Evolutionary conservation across 495 filamentous ascomycete genomes (phyloP), one percentile per base, ranked within the genome.

Genomic region (Lentithecium fluviatile): DNA sequence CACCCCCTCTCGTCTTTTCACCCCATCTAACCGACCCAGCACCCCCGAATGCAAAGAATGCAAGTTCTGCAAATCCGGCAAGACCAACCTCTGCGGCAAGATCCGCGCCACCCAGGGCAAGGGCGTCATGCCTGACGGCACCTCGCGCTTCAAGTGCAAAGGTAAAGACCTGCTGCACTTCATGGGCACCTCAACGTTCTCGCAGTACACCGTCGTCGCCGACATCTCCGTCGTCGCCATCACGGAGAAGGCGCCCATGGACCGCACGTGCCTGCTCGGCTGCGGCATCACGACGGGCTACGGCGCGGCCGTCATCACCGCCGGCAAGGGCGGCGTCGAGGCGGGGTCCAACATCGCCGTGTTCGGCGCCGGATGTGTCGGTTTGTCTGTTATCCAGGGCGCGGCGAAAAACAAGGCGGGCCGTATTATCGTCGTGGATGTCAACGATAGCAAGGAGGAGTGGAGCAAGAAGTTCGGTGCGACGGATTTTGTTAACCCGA

Each of bases 51-150:
- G 94, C 80, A 76, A 80, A 50, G 91, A 97, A 73, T 98, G 94
- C 86, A 98, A 98, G 78, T 97, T 98, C 85, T 98, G 94, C 87
- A 89, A 87, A 74, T 97, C 93, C 52, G 91, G 91, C 79, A 98
- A 98, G 86, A 98, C 94, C 67, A 98, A 98, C 78, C 89, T 98
- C 51, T 98, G 94, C 79, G 94, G 95, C 74, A 97, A 97, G 82
- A 98, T 98, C 77, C 88, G 94, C 66, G 89, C 91, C 26, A 98
- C 94, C 12, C 94, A 98, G 77, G 94, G 94, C 65, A 85, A 81
- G 71, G 94, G 94, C 73, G 89, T 97, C 52, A 96, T 98, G 92
- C 94, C 94, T 40, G 94, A 98, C 73, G 95, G 94, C 53, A 97
- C 95, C 66, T 89, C 89, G 45, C 89, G 94, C 50, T 97, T 98